phyloP scores from a whole-genome alignment of 1,139 yeast genomes.

The Nakaseomyces uthaithaninus region DNA sequence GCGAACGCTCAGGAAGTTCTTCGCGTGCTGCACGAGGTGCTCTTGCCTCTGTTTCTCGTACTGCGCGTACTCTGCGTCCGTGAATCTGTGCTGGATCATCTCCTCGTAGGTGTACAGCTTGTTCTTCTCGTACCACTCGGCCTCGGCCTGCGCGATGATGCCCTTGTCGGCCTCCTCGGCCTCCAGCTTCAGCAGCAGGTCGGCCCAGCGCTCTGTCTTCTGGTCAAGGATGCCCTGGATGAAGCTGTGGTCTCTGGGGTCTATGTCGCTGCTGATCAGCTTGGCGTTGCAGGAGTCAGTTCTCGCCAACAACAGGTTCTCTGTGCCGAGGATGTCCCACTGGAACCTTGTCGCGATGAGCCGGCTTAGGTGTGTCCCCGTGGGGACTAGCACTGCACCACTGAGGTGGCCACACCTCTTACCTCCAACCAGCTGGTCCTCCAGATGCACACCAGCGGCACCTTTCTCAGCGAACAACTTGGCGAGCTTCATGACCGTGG shows the following conservation, averaged over 20 bases:
- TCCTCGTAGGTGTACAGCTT: slow-evolving; percentile 43
- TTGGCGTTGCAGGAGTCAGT: slow-evolving; percentile 54
- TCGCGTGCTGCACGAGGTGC: slow-evolving; percentile 8
- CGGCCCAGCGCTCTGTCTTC: slow-evolving; percentile 39
- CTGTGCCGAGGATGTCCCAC: slow-evolving; percentile 57
- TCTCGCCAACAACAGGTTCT: slow-evolving; percentile 51
- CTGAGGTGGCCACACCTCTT: slow-evolving; percentile 60
- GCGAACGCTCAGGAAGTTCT: slow-evolving; percentile 19
- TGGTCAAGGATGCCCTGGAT: slow-evolving; percentile 41
- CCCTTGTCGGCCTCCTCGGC: slow-evolving; percentile 28
- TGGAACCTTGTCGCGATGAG: slow-evolving; percentile 54
- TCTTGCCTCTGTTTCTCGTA: slow-evolving; percentile 12
- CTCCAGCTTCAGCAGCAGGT: slow-evolving; percentile 41
- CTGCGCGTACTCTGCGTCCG: slow-evolving; percentile 12
- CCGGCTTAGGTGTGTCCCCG: slow-evolving; percentile 48
- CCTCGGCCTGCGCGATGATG: slow-evolving; percentile 35
- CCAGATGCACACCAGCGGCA: slow-evolving; percentile 57
- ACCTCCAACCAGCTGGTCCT: slow-evolving; percentile 59
- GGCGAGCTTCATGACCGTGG: slow-evolving; percentile 56
- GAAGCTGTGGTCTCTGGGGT: slow-evolving; percentile 48
- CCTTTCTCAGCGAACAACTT: slow-evolving; percentile 58
- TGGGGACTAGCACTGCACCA: slow-evolving; percentile 57
- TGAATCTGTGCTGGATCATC: slow-evolving; percentile 35
- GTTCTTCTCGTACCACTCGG: slow-evolving; percentile 40
- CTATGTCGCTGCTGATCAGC: slow-evolving; percentile 46